phyloP scores from a whole-genome alignment of 176 grass and related monocot species.

The Metroxylon sagu region DNA sequence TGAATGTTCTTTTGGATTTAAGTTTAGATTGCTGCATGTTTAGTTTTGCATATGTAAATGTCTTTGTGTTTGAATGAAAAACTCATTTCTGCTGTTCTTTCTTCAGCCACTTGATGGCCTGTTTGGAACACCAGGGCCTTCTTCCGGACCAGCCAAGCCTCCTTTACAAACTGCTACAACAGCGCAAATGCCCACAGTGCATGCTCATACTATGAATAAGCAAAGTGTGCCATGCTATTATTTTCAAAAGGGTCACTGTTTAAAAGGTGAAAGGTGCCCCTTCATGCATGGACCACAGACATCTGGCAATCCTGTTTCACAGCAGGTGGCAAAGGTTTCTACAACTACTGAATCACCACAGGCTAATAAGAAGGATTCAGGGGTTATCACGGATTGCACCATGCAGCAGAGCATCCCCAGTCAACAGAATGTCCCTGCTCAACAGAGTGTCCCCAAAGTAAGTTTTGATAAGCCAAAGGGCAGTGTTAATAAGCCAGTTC shows the following conservation, averaged over 20 bases:
- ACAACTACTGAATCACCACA: constrained; percentile 28
- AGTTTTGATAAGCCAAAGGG: constrained; percentile 35
- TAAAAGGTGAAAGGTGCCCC: constrained; percentile 84
- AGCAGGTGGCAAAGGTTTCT: constrained; percentile 42
- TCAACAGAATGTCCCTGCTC: constrained; percentile 7
- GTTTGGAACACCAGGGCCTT: constrained; percentile 33
- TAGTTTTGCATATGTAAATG: not conserved
- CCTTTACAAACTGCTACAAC: constrained; percentile 1
- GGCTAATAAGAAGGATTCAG: constrained; percentile 32
- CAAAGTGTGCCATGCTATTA: constrained; percentile 91
- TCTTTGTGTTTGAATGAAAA: not conserved
- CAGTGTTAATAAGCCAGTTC: constrained; percentile 3
- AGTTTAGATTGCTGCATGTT: too few species aligned
- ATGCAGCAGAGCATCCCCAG: constrained; percentile 13
- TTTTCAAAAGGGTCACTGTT: constrained; percentile 83
- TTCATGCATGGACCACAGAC: constrained; percentile 65
- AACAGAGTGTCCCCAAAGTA: not conserved
- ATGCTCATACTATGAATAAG: constrained; percentile 36
- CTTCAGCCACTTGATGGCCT: constrained; percentile 76
- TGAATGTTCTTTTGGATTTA: too few species aligned
- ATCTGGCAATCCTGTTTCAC: constrained; percentile 27
- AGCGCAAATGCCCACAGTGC: constrained; percentile 5
- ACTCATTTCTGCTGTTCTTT: constrained; percentile 27
- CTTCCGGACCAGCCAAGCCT: constrained; percentile 30
- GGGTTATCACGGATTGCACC: constrained; percentile 14